Percentiles rank a stretch among this genome's conserved stretches.
Conservation (phyloP, 2,329 filamentous ascomycete genomes). For the Xylariales sp. region DNA sequence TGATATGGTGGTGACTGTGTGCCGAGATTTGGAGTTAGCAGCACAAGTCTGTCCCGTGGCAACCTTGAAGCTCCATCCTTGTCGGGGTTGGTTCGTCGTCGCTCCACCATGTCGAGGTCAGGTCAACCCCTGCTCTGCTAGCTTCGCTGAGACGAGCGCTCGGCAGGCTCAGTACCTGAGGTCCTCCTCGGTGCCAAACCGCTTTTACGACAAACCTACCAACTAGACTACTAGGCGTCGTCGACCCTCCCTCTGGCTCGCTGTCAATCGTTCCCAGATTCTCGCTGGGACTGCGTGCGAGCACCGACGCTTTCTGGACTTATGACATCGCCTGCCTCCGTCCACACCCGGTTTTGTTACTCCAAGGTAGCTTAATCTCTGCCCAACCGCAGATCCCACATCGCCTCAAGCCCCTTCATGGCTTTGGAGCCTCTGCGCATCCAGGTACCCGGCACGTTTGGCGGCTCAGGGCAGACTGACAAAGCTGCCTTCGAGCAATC, state of each 20-base stretch:
- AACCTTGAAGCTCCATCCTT: conserved; percentile 9
- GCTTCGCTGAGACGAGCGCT: conserved; percentile 8
- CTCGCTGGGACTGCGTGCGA: conserved; percentile 3
- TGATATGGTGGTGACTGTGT: no score
- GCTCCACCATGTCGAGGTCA: conserved; percentile 5
- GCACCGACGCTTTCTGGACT: conserved; percentile 2
- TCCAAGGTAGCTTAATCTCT: conserved; percentile 24
- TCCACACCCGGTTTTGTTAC: conserved; percentile 24
- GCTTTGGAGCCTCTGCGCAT: conserved; percentile 17
- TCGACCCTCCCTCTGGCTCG: not conserved
- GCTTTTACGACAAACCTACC: conserved; percentile 7
- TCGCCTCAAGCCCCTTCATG: conserved; percentile 18
- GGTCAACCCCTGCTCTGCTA: conserved; percentile 9
- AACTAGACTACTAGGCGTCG: not conserved
- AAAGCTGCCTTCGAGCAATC: conserved; percentile 4
- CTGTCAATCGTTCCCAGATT: not conserved
- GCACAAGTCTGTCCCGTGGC: not conserved
- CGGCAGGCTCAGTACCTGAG: conserved; percentile 8
- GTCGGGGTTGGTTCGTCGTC: conserved; percentile 5
- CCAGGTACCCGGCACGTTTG: conserved; percentile 23
- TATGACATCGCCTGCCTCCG: conserved; percentile 17
- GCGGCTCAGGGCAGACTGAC: conserved; percentile 16
- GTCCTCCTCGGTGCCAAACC: conserved; percentile 6
- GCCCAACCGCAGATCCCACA: conserved; percentile 34
- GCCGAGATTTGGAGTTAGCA: no score